Evolutionary conservation across 2,329 filamentous ascomycete genomes (phyloP).

Genomic region (Lachnellula subtilissima): DNA sequence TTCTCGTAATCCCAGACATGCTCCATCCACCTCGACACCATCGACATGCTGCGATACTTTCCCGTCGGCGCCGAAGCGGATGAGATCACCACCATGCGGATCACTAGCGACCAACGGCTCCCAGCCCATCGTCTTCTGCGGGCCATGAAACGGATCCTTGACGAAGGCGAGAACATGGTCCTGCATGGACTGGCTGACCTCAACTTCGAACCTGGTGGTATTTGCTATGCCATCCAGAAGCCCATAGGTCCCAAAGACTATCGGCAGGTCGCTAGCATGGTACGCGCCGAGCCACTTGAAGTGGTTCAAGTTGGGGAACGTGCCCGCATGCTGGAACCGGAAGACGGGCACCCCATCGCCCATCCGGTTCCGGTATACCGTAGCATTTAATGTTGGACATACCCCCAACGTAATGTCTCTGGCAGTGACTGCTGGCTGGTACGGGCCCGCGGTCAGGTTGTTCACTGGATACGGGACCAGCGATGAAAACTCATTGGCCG

Average conservation of each 20-base stretch:
- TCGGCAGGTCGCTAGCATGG: not conserved
- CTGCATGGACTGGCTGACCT: slow-evolving; percentile 26
- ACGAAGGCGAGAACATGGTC: slow-evolving; percentile 14
- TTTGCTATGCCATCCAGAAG: slow-evolving; percentile 25
- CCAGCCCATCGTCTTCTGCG: slow-evolving; percentile 1
- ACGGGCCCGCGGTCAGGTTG: not conserved
- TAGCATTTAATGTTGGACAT: not conserved
- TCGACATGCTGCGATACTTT: not conserved
- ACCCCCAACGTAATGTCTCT: not conserved
- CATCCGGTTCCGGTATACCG: not conserved
- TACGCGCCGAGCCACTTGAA: not conserved
- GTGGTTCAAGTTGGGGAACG: not conserved
- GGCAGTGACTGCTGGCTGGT: not conserved
- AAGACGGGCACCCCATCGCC: not conserved
- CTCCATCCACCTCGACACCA: not conserved
- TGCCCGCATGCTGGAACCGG: not conserved
- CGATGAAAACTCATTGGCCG: slow-evolving; percentile 15
- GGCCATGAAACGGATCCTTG: slow-evolving; percentile 4
- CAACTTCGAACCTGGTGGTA: slow-evolving; percentile 26
- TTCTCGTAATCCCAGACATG: not conserved
- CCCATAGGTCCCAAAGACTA: slow-evolving; percentile 31
- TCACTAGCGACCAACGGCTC: not conserved
- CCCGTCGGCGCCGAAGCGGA: slow-evolving; percentile 2
- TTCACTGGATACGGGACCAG: not conserved
- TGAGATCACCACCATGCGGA: not conserved